Conservation (phyloP, 2,329 filamentous ascomycete species). For the Aspergillus neoniger region DNA sequence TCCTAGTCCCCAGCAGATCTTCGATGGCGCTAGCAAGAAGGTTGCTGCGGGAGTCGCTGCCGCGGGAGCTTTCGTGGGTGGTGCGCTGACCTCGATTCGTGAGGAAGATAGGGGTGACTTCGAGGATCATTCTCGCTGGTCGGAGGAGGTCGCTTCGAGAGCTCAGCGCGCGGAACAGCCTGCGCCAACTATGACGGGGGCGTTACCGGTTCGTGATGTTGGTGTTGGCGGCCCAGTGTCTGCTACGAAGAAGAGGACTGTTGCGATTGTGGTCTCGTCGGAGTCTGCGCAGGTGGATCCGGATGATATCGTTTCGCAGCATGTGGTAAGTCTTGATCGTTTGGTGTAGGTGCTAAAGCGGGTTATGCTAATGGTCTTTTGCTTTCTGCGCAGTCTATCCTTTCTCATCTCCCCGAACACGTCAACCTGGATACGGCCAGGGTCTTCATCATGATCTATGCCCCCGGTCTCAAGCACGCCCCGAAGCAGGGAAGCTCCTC, state of each 20-base stretch:
- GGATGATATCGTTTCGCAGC: conserved; percentile 64
- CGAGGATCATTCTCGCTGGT: conserved; percentile 87
- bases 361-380: conserved; percentile 12
- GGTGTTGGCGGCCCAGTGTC: conserved; percentile 31
- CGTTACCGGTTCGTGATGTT: conserved; percentile 35
- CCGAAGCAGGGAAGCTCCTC: conserved; percentile 42
- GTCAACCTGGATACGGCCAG: conserved; percentile 72
- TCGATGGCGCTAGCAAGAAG: conserved; percentile 78
- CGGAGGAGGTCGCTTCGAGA: conserved; percentile 79
- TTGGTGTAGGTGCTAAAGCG: neutral
- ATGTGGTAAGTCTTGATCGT: conserved; percentile 66
- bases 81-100: conserved; percentile 77
- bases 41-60: conserved; percentile 80
- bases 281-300: conserved; percentile 64
- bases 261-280: conserved; percentile 87
- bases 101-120: conserved; percentile 81
- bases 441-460: conserved; percentile 87
- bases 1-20: conserved; percentile 83
- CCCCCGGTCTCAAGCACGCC: conserved; percentile 72
- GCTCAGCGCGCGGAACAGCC: conserved; percentile 39
- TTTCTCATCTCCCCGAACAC: conserved; percentile 81
- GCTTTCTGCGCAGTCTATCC: conserved; percentile 63
- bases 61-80: conserved; percentile 78
- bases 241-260: conserved; percentile 63
- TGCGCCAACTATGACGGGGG: conserved; percentile 33